Percentiles rank a stretch among this genome's conserved stretches.
Evolutionary conservation across 2,329 filamentous ascomycete species (phyloP).

Genomic region (Ophiosphaerella korrae): DNA sequence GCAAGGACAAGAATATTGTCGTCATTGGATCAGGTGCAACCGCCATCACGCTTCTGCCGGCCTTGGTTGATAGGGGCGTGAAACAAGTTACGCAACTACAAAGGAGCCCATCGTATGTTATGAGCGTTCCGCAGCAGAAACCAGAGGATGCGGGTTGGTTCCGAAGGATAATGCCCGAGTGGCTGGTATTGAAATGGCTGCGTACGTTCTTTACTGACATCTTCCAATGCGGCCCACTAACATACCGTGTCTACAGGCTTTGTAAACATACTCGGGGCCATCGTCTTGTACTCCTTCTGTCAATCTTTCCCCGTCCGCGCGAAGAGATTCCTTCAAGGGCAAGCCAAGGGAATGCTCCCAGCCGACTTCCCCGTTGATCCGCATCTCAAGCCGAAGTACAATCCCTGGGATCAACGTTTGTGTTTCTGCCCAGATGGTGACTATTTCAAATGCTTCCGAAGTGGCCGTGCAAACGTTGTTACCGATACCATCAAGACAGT

Average conservation of each 20-base stretch:
- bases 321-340: conserved; percentile 53
- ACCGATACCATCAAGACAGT: conserved; percentile 61
- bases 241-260: conserved; percentile 33
- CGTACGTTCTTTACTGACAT: conserved; percentile 37
- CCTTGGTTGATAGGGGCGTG: conserved; percentile 66
- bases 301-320: conserved; percentile 59
- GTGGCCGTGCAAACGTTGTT: conserved; percentile 59
- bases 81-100: conserved; percentile 78
- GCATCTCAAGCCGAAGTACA: conserved; percentile 55
- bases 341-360: conserved; percentile 60
- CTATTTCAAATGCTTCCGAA: conserved; percentile 60
- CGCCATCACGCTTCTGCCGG: conserved; percentile 76
- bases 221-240: background rate
- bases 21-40: conserved; percentile 81
- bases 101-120: conserved; percentile 69
- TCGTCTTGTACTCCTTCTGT: conserved; percentile 58
- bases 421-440: conserved; percentile 70
- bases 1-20: conserved; percentile 69
- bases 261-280: conserved; percentile 57
- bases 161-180: conserved; percentile 52
- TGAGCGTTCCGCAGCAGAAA: conserved; percentile 57
- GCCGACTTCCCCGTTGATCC: conserved; percentile 47
- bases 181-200: conserved; percentile 54
- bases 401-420: conserved; percentile 72
- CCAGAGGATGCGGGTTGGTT: conserved; percentile 42